phyloP scores from a whole-genome alignment of 441 rosid species.

The Pelargonium australe region DNA sequence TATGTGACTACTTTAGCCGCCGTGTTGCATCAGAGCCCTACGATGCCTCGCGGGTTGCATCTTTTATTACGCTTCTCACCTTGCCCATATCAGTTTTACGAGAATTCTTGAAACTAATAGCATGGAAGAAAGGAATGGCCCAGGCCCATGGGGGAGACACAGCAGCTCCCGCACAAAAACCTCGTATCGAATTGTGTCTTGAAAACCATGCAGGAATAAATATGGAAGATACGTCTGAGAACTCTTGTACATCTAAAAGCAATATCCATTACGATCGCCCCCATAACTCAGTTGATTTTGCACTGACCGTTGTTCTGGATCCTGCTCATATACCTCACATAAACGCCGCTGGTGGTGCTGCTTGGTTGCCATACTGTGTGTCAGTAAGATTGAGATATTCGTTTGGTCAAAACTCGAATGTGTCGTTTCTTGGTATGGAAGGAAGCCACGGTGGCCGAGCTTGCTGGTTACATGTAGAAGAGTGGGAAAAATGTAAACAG shows the following conservation, averaged over 20 bases:
- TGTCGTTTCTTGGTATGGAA: constrained; percentile 81
- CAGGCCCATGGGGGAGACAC: constrained; percentile 75
- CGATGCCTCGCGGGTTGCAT: constrained; percentile 98
- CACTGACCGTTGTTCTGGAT: constrained; percentile 85
- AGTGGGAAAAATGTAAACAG: constrained; percentile 94
- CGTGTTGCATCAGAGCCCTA: constrained; percentile 98
- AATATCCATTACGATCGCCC: constrained; percentile 81
- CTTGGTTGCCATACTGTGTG: constrained; percentile 96
- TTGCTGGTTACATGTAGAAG: constrained; percentile 78
- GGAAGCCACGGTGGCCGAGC: constrained; percentile 97
- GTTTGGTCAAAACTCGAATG: constrained; percentile 59
- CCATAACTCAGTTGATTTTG: constrained; percentile 76
- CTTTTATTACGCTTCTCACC: constrained; percentile 97
- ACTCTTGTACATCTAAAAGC: constrained; percentile 61
- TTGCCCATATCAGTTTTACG: constrained; percentile 83
- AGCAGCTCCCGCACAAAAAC: constrained; percentile 75
- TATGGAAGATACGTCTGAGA: constrained; percentile 35
- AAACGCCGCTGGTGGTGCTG: constrained; percentile 95
- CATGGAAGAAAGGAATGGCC: constrained; percentile 90
- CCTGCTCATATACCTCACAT: constrained; percentile 81
- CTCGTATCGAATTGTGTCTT: constrained; percentile 91
- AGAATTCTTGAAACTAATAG: constrained; percentile 89
- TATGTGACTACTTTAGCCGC: constrained; percentile 97
- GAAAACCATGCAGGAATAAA: constrained; percentile 71
- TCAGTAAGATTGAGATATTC: constrained; percentile 76